phyloP scores from a whole-genome alignment of 257 asterid species.

The Plectranthus barbatus region DNA sequence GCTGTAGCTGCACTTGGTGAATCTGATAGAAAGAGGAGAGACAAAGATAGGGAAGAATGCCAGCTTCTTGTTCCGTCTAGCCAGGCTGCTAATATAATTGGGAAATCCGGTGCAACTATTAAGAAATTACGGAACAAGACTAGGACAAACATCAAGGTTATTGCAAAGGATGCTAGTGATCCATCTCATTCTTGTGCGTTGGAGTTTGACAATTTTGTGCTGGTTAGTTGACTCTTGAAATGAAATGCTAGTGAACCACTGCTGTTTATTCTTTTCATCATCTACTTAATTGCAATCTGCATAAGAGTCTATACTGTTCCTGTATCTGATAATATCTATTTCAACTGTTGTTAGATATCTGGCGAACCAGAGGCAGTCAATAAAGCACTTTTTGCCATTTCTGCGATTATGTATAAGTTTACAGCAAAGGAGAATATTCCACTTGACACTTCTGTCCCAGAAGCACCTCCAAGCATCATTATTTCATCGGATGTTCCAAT shows the following conservation, averaged over 20 bases:
- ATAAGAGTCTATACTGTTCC: neutral
- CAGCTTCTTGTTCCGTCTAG: conserved; percentile 89
- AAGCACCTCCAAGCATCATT: conserved; percentile 77
- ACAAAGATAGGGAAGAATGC: conserved; percentile 64
- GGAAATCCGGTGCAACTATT: conserved; percentile 80
- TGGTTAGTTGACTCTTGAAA: conserved; percentile 48
- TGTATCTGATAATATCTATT: conserved; percentile 15
- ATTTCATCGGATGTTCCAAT: conserved; percentile 84
- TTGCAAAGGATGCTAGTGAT: conserved; percentile 59
- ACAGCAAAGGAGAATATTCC: conserved; percentile 79
- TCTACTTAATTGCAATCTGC: neutral
- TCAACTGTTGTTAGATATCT: conserved; percentile 45
- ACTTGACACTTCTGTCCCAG: conserved; percentile 58
- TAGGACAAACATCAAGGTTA: conserved; percentile 54
- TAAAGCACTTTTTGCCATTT: conserved; percentile 84
- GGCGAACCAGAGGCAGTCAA: conserved; percentile 79
- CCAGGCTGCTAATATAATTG: conserved; percentile 83
- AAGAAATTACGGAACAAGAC: conserved; percentile 73
- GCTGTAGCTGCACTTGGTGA: conserved; percentile 55
- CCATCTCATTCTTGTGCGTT: conserved; percentile 84
- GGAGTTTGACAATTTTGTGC: conserved; percentile 80
- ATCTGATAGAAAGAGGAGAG: conserved; percentile 44
- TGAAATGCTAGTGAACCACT: neutral
- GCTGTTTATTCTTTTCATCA: neutral
- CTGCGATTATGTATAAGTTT: conserved; percentile 90